Percentiles rank a stretch among this genome's conserved stretches.
Conservation (phyloP, 441 rosid genomes). For the Macaranga tanarius region DNA sequence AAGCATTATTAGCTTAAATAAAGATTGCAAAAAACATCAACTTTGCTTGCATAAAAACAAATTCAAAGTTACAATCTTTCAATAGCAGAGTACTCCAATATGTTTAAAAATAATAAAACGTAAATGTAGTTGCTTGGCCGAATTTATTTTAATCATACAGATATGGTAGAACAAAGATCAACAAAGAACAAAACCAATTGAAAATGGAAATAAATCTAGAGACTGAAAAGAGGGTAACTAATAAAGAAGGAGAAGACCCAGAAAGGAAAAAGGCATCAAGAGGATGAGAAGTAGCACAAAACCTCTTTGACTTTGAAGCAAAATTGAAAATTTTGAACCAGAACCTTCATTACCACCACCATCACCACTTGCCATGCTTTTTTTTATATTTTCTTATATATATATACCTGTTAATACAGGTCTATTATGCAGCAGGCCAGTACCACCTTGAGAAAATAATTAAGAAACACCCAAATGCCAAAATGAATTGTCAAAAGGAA, state of each 20-base stretch:
- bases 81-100: too few species aligned
- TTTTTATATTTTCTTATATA: neutral
- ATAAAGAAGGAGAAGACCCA: slow-evolving; percentile 48
- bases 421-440: slow-evolving; percentile 26
- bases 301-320: slow-evolving; percentile 42
- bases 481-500: neutral
- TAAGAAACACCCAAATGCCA: slow-evolving; percentile 1
- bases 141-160: too few species aligned
- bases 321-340: slow-evolving; percentile 37
- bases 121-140: neutral
- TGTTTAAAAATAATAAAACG: neutral
- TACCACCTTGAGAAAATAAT: slow-evolving; percentile 12
- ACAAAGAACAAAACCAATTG: neutral
- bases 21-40: neutral
- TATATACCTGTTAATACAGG: neutral
- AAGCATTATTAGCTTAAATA: neutral
- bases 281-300: slow-evolving; percentile 34
- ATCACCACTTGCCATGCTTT: slow-evolving; percentile 49
- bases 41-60: neutral
- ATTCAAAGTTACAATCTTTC: neutral
- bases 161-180: neutral
- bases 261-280: slow-evolving; percentile 47
- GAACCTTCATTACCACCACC: slow-evolving; percentile 23
- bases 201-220: neutral
- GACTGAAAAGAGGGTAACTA: slow-evolving; percentile 31